Conservation (phyloP, 208 protist species). For the Wallacemonas sp. region DNA sequence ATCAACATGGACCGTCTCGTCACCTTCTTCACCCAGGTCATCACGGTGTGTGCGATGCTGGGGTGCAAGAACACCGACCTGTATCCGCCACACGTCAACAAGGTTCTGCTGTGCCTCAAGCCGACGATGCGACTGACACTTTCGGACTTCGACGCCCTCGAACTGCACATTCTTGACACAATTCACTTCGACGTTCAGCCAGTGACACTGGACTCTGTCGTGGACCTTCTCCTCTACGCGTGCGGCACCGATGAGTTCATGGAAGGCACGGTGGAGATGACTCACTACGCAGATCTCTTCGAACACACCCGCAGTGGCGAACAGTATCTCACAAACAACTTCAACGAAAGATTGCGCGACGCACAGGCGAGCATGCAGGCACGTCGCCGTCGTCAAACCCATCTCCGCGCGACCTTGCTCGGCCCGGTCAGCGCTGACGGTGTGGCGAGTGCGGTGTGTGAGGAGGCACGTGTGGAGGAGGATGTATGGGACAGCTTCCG, state of each 20-base stretch:
- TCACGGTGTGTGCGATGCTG: constrained; percentile 75
- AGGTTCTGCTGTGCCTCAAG: constrained; percentile 53
- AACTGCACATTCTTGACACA: constrained; percentile 41
- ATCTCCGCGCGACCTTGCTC: neutral
- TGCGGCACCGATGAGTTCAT: constrained; percentile 35
- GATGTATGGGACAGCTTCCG: constrained; percentile 34
- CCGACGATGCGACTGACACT: constrained; percentile 34
- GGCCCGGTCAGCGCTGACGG: neutral
- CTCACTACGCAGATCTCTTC: constrained; percentile 13
- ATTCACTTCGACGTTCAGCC: constrained; percentile 37
- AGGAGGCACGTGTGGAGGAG: constrained; percentile 8
- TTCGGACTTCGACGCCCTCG: constrained; percentile 52
- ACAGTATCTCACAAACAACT: constrained; percentile 11
- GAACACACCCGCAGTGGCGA: neutral
- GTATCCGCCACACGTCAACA: constrained; percentile 61
- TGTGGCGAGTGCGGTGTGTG: no score
- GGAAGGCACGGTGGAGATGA: constrained; percentile 19
- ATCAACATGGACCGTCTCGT: constrained; percentile 30
- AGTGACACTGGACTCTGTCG: constrained; percentile 44
- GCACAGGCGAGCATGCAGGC: neutral
- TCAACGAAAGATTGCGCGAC: neutral
- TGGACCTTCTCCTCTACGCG: constrained; percentile 56
- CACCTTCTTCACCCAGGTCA: constrained; percentile 73
- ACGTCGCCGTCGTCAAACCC: neutral
- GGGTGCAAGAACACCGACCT: constrained; percentile 74